Conservation (phyloP, 2,329 filamentous ascomycete genomes). For the Beauveria rudraprayagi region DNA sequence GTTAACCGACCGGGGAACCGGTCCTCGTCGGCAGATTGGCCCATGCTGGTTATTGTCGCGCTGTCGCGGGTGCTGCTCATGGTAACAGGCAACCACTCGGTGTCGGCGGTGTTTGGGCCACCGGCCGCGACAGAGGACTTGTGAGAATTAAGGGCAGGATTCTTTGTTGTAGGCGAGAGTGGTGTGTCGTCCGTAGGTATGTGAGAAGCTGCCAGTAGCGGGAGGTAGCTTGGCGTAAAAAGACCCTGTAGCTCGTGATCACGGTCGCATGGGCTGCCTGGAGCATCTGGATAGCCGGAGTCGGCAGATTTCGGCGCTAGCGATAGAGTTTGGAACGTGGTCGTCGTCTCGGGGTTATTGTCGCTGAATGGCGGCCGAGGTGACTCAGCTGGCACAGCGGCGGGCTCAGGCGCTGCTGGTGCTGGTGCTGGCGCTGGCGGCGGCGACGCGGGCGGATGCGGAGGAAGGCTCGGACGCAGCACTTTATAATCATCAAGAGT, state of each 20-base stretch:
- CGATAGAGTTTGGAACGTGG: slow-evolving; percentile 22
- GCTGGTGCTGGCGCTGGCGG: neutral
- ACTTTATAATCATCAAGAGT: slow-evolving; percentile 34
- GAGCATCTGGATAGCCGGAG: slow-evolving; percentile 23
- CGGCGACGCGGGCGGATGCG: neutral
- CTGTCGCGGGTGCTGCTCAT: neutral
- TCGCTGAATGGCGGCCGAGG: slow-evolving; percentile 18
- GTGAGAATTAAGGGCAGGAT: neutral
- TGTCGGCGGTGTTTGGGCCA: neutral
- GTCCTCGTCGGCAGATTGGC: neutral
- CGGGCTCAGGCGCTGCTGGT: neutral
- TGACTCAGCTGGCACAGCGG: slow-evolving; percentile 25
- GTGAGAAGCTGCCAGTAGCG: slow-evolving; percentile 41
- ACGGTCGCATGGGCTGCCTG: slow-evolving; percentile 42
- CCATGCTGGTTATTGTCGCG: neutral
- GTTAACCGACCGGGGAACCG: slow-evolving; percentile 4
- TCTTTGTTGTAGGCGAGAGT: slow-evolving; percentile 13
- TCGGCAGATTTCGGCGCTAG: slow-evolving; percentile 20
- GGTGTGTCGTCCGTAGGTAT: slow-evolving; percentile 7
- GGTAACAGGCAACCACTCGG: slow-evolving; percentile 8
- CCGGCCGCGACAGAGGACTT: neutral
- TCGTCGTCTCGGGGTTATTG: slow-evolving; percentile 19
- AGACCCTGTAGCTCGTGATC: slow-evolving; percentile 54
- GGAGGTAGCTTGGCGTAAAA: slow-evolving; percentile 55
- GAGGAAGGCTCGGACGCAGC: slow-evolving; percentile 26